Conservation (phyloP, 2,329 filamentous ascomycete species). For the Scorias spongiosa region DNA sequence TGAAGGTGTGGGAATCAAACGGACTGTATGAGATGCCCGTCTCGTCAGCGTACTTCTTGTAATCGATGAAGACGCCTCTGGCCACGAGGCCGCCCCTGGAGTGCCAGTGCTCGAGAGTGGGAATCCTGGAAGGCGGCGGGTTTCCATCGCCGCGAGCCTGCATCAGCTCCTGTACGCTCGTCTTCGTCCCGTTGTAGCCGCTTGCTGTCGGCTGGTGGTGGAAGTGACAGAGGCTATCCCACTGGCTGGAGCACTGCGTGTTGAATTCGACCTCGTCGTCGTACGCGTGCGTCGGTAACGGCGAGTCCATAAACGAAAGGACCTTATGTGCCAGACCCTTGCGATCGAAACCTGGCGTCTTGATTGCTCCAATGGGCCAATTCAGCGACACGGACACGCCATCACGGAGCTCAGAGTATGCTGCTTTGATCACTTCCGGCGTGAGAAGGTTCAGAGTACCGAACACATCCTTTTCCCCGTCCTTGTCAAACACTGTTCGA, state of each 20-base stretch:
- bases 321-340: constrained; percentile 22
- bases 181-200: constrained; percentile 37
- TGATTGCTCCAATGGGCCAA: constrained; percentile 21
- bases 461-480: constrained; percentile 27
- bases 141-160: constrained; percentile 15
- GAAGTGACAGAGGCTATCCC: constrained; percentile 31
- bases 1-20: constrained; percentile 32
- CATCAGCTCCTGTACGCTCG: constrained; percentile 12
- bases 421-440: constrained; percentile 26
- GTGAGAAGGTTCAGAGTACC: constrained; percentile 33
- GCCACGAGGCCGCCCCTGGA: constrained; percentile 36
- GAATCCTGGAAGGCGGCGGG: constrained; percentile 13
- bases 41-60: constrained; percentile 39
- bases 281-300: constrained; percentile 22
- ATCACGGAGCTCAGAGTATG: constrained; percentile 26
- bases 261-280: constrained; percentile 34
- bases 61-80: constrained; percentile 44
- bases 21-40: constrained; percentile 42
- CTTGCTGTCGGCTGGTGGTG: constrained; percentile 24
- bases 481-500: constrained; percentile 26
- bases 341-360: constrained; percentile 21
- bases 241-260: constrained; percentile 31
- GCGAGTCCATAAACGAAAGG: constrained; percentile 18
- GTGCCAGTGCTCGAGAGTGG: constrained; percentile 33
- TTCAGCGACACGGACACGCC: constrained; percentile 29